These are phyloP conservation scores for Populus euphratica DNA, from an alignment of 345 rosid genomes.

Conservation along the genomic window DNA sequence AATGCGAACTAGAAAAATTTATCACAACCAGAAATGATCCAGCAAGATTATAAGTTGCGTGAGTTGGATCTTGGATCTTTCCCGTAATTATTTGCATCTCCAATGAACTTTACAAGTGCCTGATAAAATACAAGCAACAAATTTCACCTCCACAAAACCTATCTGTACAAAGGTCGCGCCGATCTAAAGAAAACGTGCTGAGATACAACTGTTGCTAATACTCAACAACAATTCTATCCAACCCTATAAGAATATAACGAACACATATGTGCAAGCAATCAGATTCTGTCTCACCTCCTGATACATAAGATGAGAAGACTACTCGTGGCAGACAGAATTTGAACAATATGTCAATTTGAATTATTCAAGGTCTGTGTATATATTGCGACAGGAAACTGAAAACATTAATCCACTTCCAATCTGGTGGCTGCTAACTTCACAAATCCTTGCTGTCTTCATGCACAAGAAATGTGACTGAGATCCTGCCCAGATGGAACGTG, in stretches of 20 bases:
- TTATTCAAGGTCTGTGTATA: conserved; percentile 1
- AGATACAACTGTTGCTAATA: conserved; percentile 7
- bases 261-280: conserved; percentile 15
- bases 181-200: background rate
- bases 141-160: background rate
- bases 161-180: conserved; percentile 16
- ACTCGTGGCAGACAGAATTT: background rate
- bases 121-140: background rate
- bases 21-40: background rate
- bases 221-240: conserved; percentile 26
- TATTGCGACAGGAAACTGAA: background rate
- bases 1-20: background rate
- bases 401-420: background rate
- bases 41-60: background rate
- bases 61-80: background rate
- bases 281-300: conserved; percentile 11
- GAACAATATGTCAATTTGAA: background rate
- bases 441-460: background rate
- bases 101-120: background rate
- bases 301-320: background rate
- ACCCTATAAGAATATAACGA: conserved; percentile 15
- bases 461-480: background rate
- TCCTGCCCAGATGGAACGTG: background rate
- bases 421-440: background rate
- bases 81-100: background rate